These are phyloP conservation scores for Boletus rubescentipes DNA, from an alignment of 768 basidiomycete species.

Conservation along the genomic window DNA sequence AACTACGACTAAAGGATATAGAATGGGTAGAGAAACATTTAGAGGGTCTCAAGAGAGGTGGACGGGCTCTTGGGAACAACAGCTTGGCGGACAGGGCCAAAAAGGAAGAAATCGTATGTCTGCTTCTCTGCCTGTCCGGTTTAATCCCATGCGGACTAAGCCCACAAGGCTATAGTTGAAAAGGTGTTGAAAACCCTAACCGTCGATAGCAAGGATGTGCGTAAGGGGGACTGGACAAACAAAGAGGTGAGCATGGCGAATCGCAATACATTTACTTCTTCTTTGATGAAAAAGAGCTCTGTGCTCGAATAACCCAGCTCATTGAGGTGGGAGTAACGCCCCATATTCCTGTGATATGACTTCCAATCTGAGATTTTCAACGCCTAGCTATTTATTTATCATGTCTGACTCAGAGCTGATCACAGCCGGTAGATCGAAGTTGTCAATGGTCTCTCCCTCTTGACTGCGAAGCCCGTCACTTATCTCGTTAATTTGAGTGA, in stretches of 20 bases:
- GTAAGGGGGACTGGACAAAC: conserved; percentile 92
- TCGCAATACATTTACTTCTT: conserved; percentile 6
- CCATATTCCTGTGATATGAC: conserved; percentile 70
- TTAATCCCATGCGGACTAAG: conserved; percentile 14
- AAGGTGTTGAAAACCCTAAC: conserved; percentile 79
- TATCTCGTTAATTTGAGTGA: conserved; percentile 98
- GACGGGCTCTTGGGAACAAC: conserved; percentile 67
- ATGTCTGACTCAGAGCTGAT: conserved; percentile 11
- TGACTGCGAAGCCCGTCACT: conserved; percentile 96
- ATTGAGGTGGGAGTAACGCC: conserved; percentile 93
- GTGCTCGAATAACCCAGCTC: conserved; percentile 94
- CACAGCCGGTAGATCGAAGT: conserved; percentile 68
- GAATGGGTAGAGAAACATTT: conserved; percentile 97
- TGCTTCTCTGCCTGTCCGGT: neutral
- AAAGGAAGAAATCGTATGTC: conserved; percentile 90
- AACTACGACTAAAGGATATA: conserved; percentile 94
- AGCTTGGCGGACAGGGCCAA: conserved; percentile 91
- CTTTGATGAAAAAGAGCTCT: conserved; percentile 74
- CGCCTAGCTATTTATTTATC: neutral
- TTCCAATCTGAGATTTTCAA: conserved; percentile 39
- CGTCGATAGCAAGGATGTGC: conserved; percentile 83
- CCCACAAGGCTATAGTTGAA: conserved; percentile 71
- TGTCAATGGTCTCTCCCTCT: conserved; percentile 82
- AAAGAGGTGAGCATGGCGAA: conserved; percentile 75
- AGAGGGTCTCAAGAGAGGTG: conserved; percentile 72